Evolutionary conservation across 164 flowering plant species (phyloP), one percentile per base, ranked within the genome.

Genomic region (Piper betle): DNA sequence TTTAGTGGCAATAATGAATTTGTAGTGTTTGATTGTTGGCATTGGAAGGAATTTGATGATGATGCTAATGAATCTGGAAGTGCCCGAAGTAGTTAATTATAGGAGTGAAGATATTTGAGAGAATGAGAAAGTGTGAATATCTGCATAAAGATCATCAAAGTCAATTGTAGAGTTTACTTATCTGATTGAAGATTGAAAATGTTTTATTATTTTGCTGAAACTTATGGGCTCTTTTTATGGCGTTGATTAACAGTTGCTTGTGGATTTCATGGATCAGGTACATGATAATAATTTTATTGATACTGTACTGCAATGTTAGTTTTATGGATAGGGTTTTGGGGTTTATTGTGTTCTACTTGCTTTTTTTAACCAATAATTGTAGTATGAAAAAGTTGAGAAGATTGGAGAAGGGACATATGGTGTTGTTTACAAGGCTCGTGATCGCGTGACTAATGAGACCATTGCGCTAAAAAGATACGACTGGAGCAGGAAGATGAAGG

Each of bases 401-500:
- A 88, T 91, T 59, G 97, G 97, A 55, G 96, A 91, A 71, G 97
- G 97, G 62, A 88, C 96, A 9, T 88, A 91, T 70, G 97, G 97
- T 53, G 96, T 91, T 58, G 97, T 91, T n/a, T 91, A 91, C 72
- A 91, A 88, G 81, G 97, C 97, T 53, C 86, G 91, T 37, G 89
- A 88, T 56, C 82, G 84, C 18, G 20, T 70, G 33, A 88, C 89
- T 4, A 88, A 88, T 71, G 88, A 84, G 69, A 88, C 90, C 0
- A 86, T 91, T 46, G 97, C 97, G 48, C 70, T 91, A 68, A 91
- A 91, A 91, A 91, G 79, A 91, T 91, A 62, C 85, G 97, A 10
- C 69, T 91, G 74, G 97, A 91, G 80, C 97, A 91, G 76, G 96
- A 91, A 75, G 97, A 91, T 69, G 97, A 91, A 68, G 97, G 97